Evolutionary conservation across 306 rosid species (phyloP), one percentile per base, ranked within the genome.

Genomic region (Comarum palustre): DNA sequence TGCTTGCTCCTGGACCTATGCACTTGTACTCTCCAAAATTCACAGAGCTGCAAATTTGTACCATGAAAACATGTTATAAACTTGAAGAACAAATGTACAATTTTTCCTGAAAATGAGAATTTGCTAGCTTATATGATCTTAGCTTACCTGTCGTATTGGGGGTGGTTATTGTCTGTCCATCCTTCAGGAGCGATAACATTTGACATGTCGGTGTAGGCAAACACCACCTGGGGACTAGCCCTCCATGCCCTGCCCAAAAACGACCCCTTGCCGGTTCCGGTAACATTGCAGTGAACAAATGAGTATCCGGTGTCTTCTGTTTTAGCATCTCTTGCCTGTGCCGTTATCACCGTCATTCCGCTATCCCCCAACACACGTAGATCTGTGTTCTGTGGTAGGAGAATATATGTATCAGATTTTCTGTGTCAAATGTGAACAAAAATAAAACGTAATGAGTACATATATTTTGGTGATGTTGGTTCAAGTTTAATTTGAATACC

Each of bases 201-300:
- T 12, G 63, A 20, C 81, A 92, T 70, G 14, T 24, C 36, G 2
- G 81, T 42, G 60, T 86, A 89, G 70, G 96, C 54, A 50, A 50
- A 89, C 6, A 87, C 41, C 25, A 79, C 87, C 74, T 61, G 78
- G 2, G 90, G 76, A 8, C 34, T 10, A 4, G 78, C 1, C 71
- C 67, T 84, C 92, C 94, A 92, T 3, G 90, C 82, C 75, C 97
- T 78, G 0, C 88, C 96, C 42, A 92, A 74, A 39, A 16, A 80
- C 2, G 90, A 50, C 34, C 74, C 81, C 0, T 0, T 45, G 1
- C 87, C 85, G 0, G 68, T 75, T 19, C 93, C 93, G 5, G 68
- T 77, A 1, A 91, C 3, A 4, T 24, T 59, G 41, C 96, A 74
- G 66, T 89, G 93, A 20, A 76, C 93, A 36, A 92, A 92, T 17